These are phyloP conservation scores for Cystobasidiaceae sp. DNA, from an alignment of 1,284 basidiomycete genomes.

Conservation along the genomic window DNA sequence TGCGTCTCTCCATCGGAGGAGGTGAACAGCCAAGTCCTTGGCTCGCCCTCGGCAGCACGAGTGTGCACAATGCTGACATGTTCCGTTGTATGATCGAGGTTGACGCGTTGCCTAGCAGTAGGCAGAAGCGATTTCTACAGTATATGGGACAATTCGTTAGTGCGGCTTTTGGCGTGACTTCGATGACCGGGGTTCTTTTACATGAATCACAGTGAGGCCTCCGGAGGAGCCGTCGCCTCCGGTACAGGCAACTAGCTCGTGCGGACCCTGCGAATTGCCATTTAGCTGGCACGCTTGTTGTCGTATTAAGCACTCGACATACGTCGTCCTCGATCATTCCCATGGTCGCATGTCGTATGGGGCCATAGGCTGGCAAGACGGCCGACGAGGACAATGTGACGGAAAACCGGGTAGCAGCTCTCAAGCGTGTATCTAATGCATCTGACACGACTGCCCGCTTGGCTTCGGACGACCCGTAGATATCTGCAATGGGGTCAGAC, in stretches of 20 bases:
- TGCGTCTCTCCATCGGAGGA: slow-evolving; percentile 25
- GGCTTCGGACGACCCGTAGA: slow-evolving; percentile 35
- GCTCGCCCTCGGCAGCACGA: background rate
- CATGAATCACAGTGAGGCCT: slow-evolving; percentile 84
- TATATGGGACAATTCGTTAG: background rate
- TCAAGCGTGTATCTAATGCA: background rate
- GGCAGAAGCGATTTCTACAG: slow-evolving; percentile 10
- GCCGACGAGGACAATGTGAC: slow-evolving; percentile 58
- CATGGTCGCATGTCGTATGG: slow-evolving; percentile 73
- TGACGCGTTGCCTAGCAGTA: background rate
- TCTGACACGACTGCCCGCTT: slow-evolving; percentile 17
- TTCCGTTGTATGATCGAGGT: slow-evolving; percentile 24
- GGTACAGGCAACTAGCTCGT: slow-evolving; percentile 77
- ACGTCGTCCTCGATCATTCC: slow-evolving; percentile 53
- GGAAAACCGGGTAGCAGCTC: slow-evolving; percentile 34
- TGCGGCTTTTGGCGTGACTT: background rate
- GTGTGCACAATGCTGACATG: background rate
- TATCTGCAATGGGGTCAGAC: slow-evolving; percentile 33
- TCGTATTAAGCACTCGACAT: slow-evolving; percentile 41
- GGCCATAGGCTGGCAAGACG: slow-evolving; percentile 54
- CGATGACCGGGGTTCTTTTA: slow-evolving; percentile 45
- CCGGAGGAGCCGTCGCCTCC: slow-evolving; percentile 67
- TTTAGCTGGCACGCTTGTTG: too few relatives aligned
- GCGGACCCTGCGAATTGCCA: slow-evolving; percentile 65
- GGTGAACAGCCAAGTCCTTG: slow-evolving; percentile 1